These are phyloP conservation scores for Marasmius oreades DNA, from an alignment of 1,284 basidiomycete species.

Conservation along the genomic window DNA sequence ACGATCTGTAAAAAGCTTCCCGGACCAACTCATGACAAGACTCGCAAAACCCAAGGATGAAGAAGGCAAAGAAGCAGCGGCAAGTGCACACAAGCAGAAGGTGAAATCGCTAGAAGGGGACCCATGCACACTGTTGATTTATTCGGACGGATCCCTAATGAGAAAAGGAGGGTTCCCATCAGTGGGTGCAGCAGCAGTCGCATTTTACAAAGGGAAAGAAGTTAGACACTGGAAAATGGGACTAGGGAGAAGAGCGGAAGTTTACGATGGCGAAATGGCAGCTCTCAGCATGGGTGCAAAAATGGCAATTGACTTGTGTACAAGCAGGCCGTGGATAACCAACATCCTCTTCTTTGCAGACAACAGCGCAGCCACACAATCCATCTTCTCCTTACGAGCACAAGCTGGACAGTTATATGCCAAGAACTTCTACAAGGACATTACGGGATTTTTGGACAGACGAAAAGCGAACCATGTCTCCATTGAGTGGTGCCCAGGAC, in stretches of 20 bases:
- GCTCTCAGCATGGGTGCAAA: too few species aligned
- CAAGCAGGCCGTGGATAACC: too few species aligned
- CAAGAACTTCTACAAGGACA: too few species aligned
- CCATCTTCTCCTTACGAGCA: too few species aligned
- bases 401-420: too few species aligned
- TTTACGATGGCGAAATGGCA: slow-evolving; percentile 27
- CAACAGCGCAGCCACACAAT: too few species aligned
- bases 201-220: slow-evolving; percentile 16
- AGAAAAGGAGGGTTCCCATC: slow-evolving; percentile 11
- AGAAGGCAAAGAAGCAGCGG: not conserved
- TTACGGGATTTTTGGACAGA: too few species aligned
- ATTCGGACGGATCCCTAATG: slow-evolving; percentile 27
- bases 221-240: slow-evolving; percentile 16
- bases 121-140: slow-evolving; percentile 5
- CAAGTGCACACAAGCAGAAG: not conserved
- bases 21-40: not conserved
- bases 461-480: too few species aligned
- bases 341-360: too few species aligned
- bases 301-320: too few species aligned
- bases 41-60: not conserved
- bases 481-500: too few species aligned
- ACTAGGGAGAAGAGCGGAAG: slow-evolving; percentile 23
- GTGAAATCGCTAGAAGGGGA: not conserved
- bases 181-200: slow-evolving; percentile 20
- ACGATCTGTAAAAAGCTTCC: not conserved